Base-by-base conservation (phyloP, 148 eudicot species). In the Cornus controversa region DNA sequence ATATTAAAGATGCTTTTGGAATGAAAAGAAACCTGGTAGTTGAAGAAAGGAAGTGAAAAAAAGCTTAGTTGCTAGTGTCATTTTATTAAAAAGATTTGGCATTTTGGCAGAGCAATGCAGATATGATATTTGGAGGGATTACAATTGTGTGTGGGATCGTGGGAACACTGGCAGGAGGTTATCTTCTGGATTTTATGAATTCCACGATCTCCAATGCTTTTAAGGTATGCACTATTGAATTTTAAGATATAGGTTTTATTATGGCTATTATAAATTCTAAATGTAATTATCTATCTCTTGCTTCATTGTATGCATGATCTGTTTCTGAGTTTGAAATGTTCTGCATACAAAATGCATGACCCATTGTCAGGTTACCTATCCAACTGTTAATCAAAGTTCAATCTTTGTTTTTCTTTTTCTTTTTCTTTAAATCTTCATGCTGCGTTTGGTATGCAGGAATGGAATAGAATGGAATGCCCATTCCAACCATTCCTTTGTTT, bases 201-300 rank as follows among this genome's bases (percentile, higher is more conserved):
- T 87, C 97, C 66, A 90, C 98, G 25, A 80, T 96, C 69, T 78
- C 92, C 75, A 96, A 96, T 88, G 99, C 99, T 62, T 96, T 96
- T 73, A 96, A 93, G 94, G 99, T 93, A 79, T 42, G 70, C 27
- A 8, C 13, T 70, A 36, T 72, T 28, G 16, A 0, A 65, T 63
- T 69, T 65, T 40, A 22, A 45, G 4, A 10, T 2, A 10, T 5
- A 66, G 62, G 70, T 7, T 45, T 65, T 75, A 20, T 34, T 25
- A 15, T 50, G 57, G 3, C 2, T 16, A 11, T 50, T 50, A 50
- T 50, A 50, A 50, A 50, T 15, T 15, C 20, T 50, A 50, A 0
- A 50, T 50, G 20, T 50, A 50, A 40, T 40, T 50, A 45, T 50
- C 20, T 50, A 2, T 50, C 26, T 65, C 64, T 58, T 58, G 60